A percentile compares a stretch with the other conserved stretches of the same genome.
Evolutionary conservation across 768 basidiomycete genomes (phyloP).

Genomic region (Pisolithus albus): DNA sequence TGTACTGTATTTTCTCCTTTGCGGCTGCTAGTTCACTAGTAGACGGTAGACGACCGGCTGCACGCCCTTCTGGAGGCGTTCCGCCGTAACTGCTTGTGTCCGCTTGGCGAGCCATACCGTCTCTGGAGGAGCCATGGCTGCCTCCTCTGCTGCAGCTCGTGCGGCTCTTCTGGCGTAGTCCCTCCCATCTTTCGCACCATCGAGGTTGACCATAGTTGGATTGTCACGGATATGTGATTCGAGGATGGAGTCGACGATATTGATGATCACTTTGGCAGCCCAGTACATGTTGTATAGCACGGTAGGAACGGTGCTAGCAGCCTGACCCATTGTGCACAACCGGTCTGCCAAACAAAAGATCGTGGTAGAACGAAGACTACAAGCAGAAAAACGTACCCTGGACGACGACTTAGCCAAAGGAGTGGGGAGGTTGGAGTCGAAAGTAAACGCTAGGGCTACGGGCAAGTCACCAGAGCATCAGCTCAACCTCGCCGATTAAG

Average conservation of each 20-base stretch:
- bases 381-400: not conserved
- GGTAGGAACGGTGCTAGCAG: not conserved
- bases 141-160: not conserved
- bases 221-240: constrained; percentile 1
- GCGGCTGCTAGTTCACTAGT: constrained; percentile 5
- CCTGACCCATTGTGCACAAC: not conserved
- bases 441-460: not conserved
- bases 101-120: not conserved
- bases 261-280: not conserved
- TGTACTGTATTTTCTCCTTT: constrained; percentile 5
- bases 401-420: not conserved
- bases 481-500: not conserved
- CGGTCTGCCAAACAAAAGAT: not conserved
- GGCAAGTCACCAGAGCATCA: not conserved
- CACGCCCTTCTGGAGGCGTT: constrained; percentile 8
- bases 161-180: not conserved
- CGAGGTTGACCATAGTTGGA: not conserved
- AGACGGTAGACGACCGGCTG: constrained; percentile 14
- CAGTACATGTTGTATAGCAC: not conserved
- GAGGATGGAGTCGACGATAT: not conserved
- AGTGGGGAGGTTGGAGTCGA: not conserved
- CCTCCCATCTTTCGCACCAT: not conserved
- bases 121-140: not conserved
- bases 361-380: not conserved
- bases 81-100: constrained; percentile 3